A percentile compares a stretch with the other conserved stretches of the same genome.
Conservation (phyloP, 108 stramenopile genomes). For the Cylindrotheca closterium region DNA sequence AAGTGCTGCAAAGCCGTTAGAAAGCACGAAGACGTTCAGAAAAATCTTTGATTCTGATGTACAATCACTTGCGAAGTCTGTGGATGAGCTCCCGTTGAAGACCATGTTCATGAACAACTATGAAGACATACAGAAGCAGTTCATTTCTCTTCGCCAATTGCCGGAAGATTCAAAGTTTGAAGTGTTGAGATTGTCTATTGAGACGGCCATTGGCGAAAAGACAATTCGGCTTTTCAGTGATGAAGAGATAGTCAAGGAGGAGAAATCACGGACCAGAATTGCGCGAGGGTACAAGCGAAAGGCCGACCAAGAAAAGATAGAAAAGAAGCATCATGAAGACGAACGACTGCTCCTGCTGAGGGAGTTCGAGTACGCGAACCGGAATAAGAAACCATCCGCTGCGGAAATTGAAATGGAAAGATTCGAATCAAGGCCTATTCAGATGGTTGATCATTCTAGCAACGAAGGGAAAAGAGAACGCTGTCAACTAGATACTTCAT, state of each 20-base stretch:
- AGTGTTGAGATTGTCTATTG: background rate
- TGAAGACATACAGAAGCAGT: background rate
- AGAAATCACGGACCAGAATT: conserved; percentile 7
- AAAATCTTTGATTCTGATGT: background rate
- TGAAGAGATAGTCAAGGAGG: conserved; percentile 16
- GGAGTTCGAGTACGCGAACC: conserved; percentile 16
- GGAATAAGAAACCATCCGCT: conserved; percentile 6
- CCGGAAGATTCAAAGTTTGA: background rate
- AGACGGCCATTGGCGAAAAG: background rate
- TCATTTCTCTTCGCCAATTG: background rate
- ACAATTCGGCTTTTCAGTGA: background rate
- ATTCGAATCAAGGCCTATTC: conserved; percentile 1
- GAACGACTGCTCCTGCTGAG: conserved; percentile 6
- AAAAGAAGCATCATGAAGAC: conserved; percentile 28
- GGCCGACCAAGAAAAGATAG: conserved; percentile 37
- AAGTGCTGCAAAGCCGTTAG: background rate
- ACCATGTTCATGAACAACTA: background rate
- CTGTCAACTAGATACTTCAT: background rate
- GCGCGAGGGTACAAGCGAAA: conserved; percentile 24
- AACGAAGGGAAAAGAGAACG: background rate
- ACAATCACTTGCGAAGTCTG: background rate
- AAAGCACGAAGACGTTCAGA: background rate
- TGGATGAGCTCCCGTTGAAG: background rate
- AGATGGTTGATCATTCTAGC: background rate
- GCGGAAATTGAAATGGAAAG: conserved; percentile 3